Base-by-base conservation (phyloP, 768 basidiomycete genomes). In the Dictyophora rubrovolvata region DNA sequence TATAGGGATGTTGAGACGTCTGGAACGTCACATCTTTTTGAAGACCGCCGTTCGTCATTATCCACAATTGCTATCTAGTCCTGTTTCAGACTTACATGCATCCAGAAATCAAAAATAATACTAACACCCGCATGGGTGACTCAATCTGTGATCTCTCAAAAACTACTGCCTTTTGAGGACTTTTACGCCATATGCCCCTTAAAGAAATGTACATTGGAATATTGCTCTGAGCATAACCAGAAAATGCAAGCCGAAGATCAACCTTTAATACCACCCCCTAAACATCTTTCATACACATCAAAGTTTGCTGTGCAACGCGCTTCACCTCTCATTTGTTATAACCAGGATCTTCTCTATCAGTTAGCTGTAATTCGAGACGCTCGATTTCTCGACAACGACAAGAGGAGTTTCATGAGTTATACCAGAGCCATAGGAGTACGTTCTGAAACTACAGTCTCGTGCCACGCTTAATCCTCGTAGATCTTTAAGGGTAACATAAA, bases 51-150 rank as follows among this genome's bases (percentile, higher is more conserved):
- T 89, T 83, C 35, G 84, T 86, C 23, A 88, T 89, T 67, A 85
- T 74, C 50, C 23, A 47, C 36, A n/a, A n/a, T 50, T 20, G 28
- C 48, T 53, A 37, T 21, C 16, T 21, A 11, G 20, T 33, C 22
- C 17, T 52, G 28, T 28, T 46, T 16, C 54, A 35, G 61, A n/a
- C 22, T 34, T 12, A 33, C 28, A 46, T 18, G 17, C 28, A 61
- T 34, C 18, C 64, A 88, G 86, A 79, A 76, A 72, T 74, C 74
- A 35, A 89, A 86, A 64, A 73, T 78, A 0, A 77, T 89, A 21
- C 86, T 91, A 11, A 83, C 78, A 1, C 86, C 87, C 0, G 72
- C 80, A 34, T 91, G 88, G 89, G 75, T 91, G 17, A 74, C 69
- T 34, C 78, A 85, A 59, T 86, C 84, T 2, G 70, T 82, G 17